These are phyloP conservation scores for Ceraceosorus bombacis DNA, from an alignment of 1,284 basidiomycete species.

Conservation along the genomic window DNA sequence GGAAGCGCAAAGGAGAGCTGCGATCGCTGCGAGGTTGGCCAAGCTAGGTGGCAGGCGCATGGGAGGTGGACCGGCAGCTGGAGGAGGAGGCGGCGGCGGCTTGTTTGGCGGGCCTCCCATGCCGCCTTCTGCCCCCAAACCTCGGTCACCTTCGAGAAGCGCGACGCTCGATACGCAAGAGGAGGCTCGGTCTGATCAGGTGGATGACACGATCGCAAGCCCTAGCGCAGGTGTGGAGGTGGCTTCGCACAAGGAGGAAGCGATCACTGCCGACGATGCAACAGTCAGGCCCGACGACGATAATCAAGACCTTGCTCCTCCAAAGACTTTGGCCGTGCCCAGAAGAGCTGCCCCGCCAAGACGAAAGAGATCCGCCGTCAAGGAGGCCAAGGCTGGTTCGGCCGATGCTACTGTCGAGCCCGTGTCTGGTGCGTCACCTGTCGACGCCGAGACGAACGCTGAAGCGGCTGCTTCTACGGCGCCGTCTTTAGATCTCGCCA, in stretches of 20 bases:
- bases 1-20: constrained; percentile 14
- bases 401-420: not conserved
- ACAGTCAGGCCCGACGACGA: constrained; percentile 1
- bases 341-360: constrained; percentile 33
- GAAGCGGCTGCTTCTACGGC: not conserved
- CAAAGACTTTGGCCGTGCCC: constrained; percentile 33
- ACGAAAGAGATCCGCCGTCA: constrained; percentile 18
- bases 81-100: not conserved
- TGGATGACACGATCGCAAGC: no score
- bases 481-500: not conserved
- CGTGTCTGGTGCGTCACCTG: not conserved
- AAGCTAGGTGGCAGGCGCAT: constrained; percentile 13
- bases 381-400: not conserved
- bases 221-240: no score
- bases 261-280: not conserved
- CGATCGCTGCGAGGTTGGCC: constrained; percentile 16
- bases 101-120: constrained; percentile 6
- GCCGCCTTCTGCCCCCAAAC: not conserved
- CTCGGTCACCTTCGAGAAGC: not conserved
- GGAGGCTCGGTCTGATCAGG: not conserved
- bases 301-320: constrained; percentile 16
- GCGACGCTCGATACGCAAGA: not conserved
- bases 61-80: constrained; percentile 3
- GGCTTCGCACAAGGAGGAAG: not conserved
- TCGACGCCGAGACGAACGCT: no score